Percentiles rank a stretch among this genome's conserved stretches.
Evolutionary conservation across 2,329 filamentous ascomycete genomes (phyloP).

Genomic region (Fusarium secorum): DNA sequence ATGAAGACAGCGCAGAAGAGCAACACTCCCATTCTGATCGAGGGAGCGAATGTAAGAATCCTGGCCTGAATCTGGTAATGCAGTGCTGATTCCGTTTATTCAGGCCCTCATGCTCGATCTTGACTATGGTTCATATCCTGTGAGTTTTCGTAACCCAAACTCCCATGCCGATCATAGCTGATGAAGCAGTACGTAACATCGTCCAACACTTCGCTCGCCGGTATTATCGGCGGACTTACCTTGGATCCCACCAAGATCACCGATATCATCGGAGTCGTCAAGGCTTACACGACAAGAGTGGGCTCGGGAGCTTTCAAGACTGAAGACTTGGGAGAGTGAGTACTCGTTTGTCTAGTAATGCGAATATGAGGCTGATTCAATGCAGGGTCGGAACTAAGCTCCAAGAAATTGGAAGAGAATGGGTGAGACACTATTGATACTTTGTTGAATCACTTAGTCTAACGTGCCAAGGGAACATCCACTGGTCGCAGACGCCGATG

Average conservation of each 20-base stretch:
- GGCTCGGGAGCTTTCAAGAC: conserved; percentile 72
- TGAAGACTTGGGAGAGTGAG: conserved; percentile 58
- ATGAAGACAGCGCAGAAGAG: background rate
- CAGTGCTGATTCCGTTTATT: conserved; percentile 3
- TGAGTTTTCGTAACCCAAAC: conserved; percentile 26
- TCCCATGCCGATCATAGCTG: conserved; percentile 19
- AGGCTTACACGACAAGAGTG: conserved; percentile 72
- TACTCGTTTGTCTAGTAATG: background rate
- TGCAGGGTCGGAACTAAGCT: conserved; percentile 53
- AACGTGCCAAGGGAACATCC: conserved; percentile 48
- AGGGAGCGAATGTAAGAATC: background rate
- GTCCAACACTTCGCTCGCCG: conserved; percentile 60
- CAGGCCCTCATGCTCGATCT: conserved; percentile 70
- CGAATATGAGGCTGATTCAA: background rate
- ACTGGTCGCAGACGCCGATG: conserved; percentile 69
- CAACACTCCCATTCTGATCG: background rate
- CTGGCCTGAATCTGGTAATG: rapidly evolving
- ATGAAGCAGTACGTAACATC: conserved; percentile 57
- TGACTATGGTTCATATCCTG: conserved; percentile 55
- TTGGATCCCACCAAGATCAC: conserved; percentile 68
- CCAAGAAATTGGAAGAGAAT: conserved; percentile 56
- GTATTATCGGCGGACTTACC: conserved; percentile 69
- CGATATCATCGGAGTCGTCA: conserved; percentile 71
- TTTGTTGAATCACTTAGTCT: background rate
- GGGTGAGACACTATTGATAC: conserved; percentile 27